Evolutionary conservation across 495 filamentous ascomycete species (phyloP).

Genomic region (Aspergillus olivimuriae): DNA sequence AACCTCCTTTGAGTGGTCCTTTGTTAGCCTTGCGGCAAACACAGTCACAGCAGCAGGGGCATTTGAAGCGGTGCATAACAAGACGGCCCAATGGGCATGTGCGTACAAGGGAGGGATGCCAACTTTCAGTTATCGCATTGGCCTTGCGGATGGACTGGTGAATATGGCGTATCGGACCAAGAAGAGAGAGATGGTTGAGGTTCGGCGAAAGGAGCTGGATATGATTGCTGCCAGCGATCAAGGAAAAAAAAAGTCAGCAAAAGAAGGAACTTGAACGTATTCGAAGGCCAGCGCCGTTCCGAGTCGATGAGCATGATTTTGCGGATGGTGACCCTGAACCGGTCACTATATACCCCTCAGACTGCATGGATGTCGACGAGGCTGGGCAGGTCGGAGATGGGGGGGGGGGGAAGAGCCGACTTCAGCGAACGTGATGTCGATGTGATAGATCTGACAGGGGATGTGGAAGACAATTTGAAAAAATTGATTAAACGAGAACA

Average conservation of each 20-base stretch:
- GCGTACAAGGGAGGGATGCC: constrained; percentile 16
- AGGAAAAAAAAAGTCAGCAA: constrained; percentile 10
- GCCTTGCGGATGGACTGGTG: constrained; percentile 19
- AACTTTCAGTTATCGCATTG: constrained; percentile 24
- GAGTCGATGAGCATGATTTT: not conserved
- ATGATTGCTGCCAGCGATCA: constrained; percentile 11
- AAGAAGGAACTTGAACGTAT: not conserved
- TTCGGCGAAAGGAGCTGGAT: constrained; percentile 17
- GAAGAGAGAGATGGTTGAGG: constrained; percentile 12
- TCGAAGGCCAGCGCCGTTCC: not conserved
- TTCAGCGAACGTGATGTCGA: constrained; percentile 7
- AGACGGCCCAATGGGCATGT: constrained; percentile 22
- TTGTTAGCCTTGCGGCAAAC: constrained; percentile 27
- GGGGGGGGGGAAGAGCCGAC: constrained; percentile 4
- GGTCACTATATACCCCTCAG: not conserved
- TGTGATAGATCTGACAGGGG: constrained; percentile 7
- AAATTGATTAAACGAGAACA: constrained; percentile 8
- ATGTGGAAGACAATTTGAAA: constrained; percentile 10
- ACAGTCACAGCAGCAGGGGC: constrained; percentile 25
- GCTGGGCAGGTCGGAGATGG: not conserved
- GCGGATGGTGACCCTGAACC: not conserved
- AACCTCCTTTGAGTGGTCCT: constrained; percentile 8
- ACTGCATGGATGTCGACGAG: constrained; percentile 1
- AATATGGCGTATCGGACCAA: constrained; percentile 22
- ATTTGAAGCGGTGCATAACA: constrained; percentile 24